These are phyloP conservation scores for Cercospora brassicicola DNA, from an alignment of 2,329 filamentous ascomycete genomes.

Conservation along the genomic window DNA sequence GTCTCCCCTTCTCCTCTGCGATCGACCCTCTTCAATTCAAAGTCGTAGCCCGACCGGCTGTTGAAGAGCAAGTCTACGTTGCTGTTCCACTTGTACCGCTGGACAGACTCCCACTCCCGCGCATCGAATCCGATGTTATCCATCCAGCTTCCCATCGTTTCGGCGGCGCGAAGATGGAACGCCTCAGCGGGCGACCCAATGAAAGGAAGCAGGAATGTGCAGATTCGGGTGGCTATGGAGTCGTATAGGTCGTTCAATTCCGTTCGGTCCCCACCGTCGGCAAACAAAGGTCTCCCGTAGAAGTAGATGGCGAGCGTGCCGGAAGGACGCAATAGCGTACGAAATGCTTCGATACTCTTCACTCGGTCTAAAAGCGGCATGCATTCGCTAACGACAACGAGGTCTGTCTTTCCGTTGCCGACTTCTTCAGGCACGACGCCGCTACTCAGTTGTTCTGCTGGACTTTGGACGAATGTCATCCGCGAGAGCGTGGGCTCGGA, in stretches of 20 bases:
- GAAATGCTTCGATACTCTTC: neutral
- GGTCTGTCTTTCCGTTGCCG: neutral
- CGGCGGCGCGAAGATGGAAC: neutral
- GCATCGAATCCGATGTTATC: neutral
- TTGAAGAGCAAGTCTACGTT: neutral
- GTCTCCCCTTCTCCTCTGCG: neutral
- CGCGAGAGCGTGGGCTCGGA: neutral
- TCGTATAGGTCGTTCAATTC: neutral
- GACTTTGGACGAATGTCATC: neutral
- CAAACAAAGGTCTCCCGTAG: neutral
- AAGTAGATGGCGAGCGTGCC: neutral
- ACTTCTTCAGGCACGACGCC: neutral
- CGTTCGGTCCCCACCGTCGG: neutral
- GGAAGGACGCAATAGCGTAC: neutral
- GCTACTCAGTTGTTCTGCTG: neutral
- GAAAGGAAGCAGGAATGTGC: neutral
- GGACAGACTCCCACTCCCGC: neutral
- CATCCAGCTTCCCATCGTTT: neutral
- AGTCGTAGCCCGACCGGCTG: neutral
- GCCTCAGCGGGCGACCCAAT: neutral
- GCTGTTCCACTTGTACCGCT: neutral
- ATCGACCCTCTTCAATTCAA: neutral
- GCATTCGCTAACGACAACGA: neutral
- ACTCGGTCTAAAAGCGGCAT: neutral
- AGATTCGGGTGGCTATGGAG: neutral